Percentiles rank a stretch among this genome's conserved stretches.
These are phyloP conservation scores for Moniliophthora roreri DNA, from an alignment of 1,284 basidiomycete genomes.

Conservation along the genomic window DNA sequence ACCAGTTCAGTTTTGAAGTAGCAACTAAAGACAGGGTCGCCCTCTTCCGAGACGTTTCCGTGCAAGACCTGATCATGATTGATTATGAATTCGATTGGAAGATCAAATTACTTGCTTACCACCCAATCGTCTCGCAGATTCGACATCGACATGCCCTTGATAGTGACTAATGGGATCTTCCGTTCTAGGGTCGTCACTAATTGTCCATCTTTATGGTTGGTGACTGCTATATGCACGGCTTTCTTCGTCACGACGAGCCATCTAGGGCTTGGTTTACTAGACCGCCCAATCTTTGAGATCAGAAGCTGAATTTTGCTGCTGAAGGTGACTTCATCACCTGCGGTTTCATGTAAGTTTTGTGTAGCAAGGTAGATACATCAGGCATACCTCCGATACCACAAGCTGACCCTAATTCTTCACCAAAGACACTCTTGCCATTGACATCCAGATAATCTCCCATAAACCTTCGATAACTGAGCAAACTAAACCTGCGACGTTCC, in stretches of 20 bases:
- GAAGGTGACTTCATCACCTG: constrained; percentile 81
- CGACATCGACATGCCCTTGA: constrained; percentile 85
- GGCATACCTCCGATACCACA: constrained; percentile 76
- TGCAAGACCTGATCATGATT: constrained; percentile 59
- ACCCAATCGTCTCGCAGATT: constrained; percentile 95
- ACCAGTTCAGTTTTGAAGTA: constrained; percentile 96
- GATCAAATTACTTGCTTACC: constrained; percentile 40
- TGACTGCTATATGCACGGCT: constrained; percentile 84
- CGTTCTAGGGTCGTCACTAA: constrained; percentile 72
- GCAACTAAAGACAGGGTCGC: constrained; percentile 92
- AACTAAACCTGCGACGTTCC: constrained; percentile 91
- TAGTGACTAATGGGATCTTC: constrained; percentile 87
- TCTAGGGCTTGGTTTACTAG: constrained; percentile 91
- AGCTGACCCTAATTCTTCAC: constrained; percentile 74
- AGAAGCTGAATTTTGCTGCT: constrained; percentile 86
- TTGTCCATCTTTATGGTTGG: constrained; percentile 66
- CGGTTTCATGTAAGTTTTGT: constrained; percentile 12
- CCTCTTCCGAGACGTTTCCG: constrained; percentile 81
- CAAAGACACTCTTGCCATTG: constrained; percentile 79
- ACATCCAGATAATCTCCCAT: constrained; percentile 97
- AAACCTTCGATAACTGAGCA: constrained; percentile 93
- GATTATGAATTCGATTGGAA: constrained; percentile 4
- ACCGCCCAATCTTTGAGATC: constrained; percentile 85
- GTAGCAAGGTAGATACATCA: neutral
- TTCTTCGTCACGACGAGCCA: constrained; percentile 93